Evolutionary conservation across 2,329 filamentous ascomycete genomes (phyloP), one percentile per base, ranked within the genome.

Genomic region (Parastagonospora avenae): DNA sequence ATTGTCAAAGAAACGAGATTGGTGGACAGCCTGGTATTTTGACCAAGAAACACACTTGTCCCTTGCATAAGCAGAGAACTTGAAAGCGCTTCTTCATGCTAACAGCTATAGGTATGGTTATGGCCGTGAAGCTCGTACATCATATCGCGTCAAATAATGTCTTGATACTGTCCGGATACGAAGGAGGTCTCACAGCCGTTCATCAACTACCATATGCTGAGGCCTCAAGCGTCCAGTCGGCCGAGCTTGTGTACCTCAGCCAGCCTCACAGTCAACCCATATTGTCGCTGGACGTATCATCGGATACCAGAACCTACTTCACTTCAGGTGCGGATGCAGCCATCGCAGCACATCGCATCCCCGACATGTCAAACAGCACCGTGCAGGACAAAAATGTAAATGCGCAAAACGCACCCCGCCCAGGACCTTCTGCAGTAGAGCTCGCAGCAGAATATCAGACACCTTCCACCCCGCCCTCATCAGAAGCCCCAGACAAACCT

Each of bases 261-360:
- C 84, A 87, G 60, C 77, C 85, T 8, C 92, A 96, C 70, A 82
- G 82, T 1, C 92, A 97, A 62, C 92, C 93, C 1, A 79, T 97
- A 10, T 78, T 97, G 2, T 96, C 92, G 0, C 59, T 81, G 12
- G 74, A 73, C 48, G 52, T 71, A 11, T 67, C 70, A 3, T 67
- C 71, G 2, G 61, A 66, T 31, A 54, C 52, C 74, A 75, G 78
- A 79, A 10, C 86, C 56, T 95, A 92, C 66, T 78, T 92, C 57
- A 92, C 92, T 0, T 94, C 91, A 0, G 85, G 88, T 8, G 92
- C 92, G 4, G 93, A 97, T 74, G 85, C 90, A 1, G 73, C 89
- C 15, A 78, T 97, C 44, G 87, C 85, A 19, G 91, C 89, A 64
- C 91, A 96, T 68, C 84, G 86, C 0, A 79, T 95, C 24, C 82